Conservation (phyloP, 176 grass and related monocot species). For the Carex parvula region DNA sequence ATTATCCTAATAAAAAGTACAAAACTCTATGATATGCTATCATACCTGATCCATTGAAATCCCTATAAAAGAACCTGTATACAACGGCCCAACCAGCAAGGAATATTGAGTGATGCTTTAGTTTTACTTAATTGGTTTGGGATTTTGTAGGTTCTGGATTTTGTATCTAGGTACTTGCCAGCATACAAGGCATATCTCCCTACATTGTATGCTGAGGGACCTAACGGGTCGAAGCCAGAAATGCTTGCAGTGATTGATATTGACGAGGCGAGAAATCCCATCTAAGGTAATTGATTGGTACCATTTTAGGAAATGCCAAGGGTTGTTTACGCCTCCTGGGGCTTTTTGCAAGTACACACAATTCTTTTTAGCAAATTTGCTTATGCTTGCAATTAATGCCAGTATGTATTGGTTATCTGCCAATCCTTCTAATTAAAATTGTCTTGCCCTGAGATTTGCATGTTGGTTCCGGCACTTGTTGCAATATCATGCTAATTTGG, state of each 20-base stretch:
- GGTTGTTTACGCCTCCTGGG: not conserved
- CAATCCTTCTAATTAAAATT: not conserved
- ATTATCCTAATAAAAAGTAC: not conserved
- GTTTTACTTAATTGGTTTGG: not conserved
- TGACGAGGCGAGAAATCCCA: conserved; percentile 68
- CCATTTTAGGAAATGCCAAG: not conserved
- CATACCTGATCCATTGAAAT: not conserved
- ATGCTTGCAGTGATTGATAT: conserved; percentile 79
- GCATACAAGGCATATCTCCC: conserved; percentile 90
- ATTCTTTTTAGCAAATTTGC: not conserved
- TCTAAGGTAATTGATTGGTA: conserved; percentile 30
- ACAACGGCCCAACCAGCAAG: not conserved
- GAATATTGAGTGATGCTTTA: not conserved
- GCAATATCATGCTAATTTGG: not conserved
- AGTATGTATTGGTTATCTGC: not conserved
- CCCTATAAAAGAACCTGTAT: not conserved
- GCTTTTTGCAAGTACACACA: not conserved
- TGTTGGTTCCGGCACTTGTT: not conserved
- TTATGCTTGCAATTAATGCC: not conserved
- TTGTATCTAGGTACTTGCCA: conserved; percentile 92
- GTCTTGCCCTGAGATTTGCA: not conserved
- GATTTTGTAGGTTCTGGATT: conserved; percentile 74
- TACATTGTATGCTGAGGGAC: conserved; percentile 63
- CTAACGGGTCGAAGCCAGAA: conserved; percentile 59
- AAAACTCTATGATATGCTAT: not conserved